Percentiles rank a stretch among this genome's conserved stretches.
Conservation (phyloP, 768 basidiomycete species). For the Kwoniella sp. region DNA sequence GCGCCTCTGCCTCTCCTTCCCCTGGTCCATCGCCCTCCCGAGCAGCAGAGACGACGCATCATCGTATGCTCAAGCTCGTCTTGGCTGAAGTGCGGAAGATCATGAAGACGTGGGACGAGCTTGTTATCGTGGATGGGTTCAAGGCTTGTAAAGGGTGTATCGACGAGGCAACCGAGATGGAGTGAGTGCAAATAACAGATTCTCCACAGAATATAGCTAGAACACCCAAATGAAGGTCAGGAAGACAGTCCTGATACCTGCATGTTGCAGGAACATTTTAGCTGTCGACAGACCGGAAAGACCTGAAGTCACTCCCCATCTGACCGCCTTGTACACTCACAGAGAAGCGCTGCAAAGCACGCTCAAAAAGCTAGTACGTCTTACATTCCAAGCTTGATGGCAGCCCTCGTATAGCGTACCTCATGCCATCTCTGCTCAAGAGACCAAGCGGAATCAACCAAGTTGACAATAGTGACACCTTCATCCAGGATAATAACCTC, state of each 20-base stretch:
- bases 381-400: too few relatives aligned
- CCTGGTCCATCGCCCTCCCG: constrained; percentile 19
- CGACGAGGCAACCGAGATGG: constrained; percentile 79
- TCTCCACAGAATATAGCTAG: neutral
- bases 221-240: neutral
- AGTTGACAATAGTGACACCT: neutral
- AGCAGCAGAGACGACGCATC: constrained; percentile 70
- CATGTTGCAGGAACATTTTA: constrained; percentile 35
- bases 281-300: constrained; percentile 32
- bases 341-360: constrained; percentile 30
- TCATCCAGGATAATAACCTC: constrained; percentile 35
- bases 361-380: constrained; percentile 43
- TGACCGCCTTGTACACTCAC: constrained; percentile 17
- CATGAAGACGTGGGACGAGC: constrained; percentile 77
- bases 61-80: constrained; percentile 71
- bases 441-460: neutral
- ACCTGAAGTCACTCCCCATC: constrained; percentile 29
- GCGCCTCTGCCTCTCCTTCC: constrained; percentile 20
- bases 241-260: neutral
- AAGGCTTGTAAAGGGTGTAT: constrained; percentile 72
- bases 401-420: too few relatives aligned
- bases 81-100: constrained; percentile 69
- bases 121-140: constrained; percentile 76
- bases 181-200: constrained; percentile 62
- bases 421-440: too few relatives aligned